phyloP scores from a whole-genome alignment of 2,329 filamentous ascomycete species.

The Alternaria burnsii region DNA sequence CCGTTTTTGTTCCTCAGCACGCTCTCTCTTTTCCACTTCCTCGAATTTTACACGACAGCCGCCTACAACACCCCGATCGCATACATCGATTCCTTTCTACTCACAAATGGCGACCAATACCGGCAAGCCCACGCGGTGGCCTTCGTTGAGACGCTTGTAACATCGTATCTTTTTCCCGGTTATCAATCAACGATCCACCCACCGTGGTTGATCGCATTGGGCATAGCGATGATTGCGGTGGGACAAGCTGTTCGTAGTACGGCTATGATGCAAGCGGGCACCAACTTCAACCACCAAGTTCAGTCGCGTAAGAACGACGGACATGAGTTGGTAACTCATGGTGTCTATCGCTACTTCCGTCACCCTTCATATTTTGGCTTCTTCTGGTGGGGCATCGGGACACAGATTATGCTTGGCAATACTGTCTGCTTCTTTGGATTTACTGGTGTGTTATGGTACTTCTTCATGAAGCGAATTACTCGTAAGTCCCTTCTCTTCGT shows the following conservation, averaged over 20 bases:
- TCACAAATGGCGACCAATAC: slow-evolving; percentile 87
- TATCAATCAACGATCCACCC: slow-evolving; percentile 56
- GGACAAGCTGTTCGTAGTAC: slow-evolving; percentile 80
- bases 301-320: slow-evolving; percentile 72
- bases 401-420: slow-evolving; percentile 90
- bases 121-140: slow-evolving; percentile 82
- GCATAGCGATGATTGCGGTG: slow-evolving; percentile 68
- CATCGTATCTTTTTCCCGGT: slow-evolving; percentile 63
- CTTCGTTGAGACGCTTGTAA: slow-evolving; percentile 74
- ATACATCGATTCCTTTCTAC: slow-evolving; percentile 77
- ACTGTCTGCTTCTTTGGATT: slow-evolving; percentile 79
- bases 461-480: slow-evolving; percentile 78
- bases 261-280: slow-evolving; percentile 89
- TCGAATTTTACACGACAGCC: slow-evolving; percentile 94
- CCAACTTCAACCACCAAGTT: slow-evolving; percentile 88
- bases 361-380: slow-evolving; percentile 98
- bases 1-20: slow-evolving; percentile 69
- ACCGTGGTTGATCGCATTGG: slow-evolving; percentile 56
- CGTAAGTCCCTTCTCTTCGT: slow-evolving; percentile 56
- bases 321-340: slow-evolving; percentile 83
- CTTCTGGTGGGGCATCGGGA: slow-evolving; percentile 98
- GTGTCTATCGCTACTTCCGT: slow-evolving; percentile 77
- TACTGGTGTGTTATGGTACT: slow-evolving; percentile 79
- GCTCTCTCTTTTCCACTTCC: slow-evolving; percentile 87
- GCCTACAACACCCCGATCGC: slow-evolving; percentile 80